phyloP scores from a whole-genome alignment of 768 basidiomycete genomes.

The Filobasidium wieringae region DNA sequence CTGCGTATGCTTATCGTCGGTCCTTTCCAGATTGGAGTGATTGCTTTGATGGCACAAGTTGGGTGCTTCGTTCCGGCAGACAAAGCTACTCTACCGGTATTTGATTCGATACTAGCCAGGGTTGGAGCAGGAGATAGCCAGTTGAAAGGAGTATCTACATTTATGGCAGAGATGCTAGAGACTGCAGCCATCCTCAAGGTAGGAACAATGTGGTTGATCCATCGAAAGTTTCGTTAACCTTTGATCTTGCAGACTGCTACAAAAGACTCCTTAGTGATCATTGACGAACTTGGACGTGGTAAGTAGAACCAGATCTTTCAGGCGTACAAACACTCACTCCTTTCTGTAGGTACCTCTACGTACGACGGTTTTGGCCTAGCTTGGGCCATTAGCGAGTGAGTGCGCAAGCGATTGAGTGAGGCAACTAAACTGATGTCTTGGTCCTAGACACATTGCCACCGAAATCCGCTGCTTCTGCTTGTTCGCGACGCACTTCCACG shows the following conservation, averaged over 20 bases:
- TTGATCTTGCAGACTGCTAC: slow-evolving; percentile 59
- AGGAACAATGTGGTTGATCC: slow-evolving; percentile 18
- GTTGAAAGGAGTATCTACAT: slow-evolving; percentile 92
- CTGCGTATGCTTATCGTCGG: not conserved
- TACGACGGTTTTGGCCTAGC: slow-evolving; percentile 96
- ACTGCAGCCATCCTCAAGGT: slow-evolving; percentile 88
- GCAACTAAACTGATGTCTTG: not conserved
- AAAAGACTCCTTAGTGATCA: slow-evolving; percentile 85
- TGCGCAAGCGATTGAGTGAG: not conserved
- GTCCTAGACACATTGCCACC: slow-evolving; percentile 72
- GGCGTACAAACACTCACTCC: too few species aligned
- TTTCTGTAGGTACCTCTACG: slow-evolving; percentile 75
- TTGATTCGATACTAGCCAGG: slow-evolving; percentile 87
- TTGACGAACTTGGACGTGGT: slow-evolving; percentile 54
- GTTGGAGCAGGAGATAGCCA: slow-evolving; percentile 98
- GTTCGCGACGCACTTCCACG: slow-evolving; percentile 97
- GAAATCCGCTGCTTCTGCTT: slow-evolving; percentile 86
- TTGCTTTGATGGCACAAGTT: slow-evolving; percentile 87
- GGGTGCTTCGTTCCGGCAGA: slow-evolving; percentile 92
- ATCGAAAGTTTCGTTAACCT: not conserved
- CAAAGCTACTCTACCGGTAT: slow-evolving; percentile 74
- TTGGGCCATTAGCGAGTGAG: slow-evolving; percentile 96
- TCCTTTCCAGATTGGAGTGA: slow-evolving; percentile 66
- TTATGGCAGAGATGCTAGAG: slow-evolving; percentile 99
- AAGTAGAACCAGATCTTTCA: not conserved